Evolutionary conservation across 2,329 filamentous ascomycete species (phyloP), one percentile per base, ranked within the genome.

Genomic region (Septoria linicola): DNA sequence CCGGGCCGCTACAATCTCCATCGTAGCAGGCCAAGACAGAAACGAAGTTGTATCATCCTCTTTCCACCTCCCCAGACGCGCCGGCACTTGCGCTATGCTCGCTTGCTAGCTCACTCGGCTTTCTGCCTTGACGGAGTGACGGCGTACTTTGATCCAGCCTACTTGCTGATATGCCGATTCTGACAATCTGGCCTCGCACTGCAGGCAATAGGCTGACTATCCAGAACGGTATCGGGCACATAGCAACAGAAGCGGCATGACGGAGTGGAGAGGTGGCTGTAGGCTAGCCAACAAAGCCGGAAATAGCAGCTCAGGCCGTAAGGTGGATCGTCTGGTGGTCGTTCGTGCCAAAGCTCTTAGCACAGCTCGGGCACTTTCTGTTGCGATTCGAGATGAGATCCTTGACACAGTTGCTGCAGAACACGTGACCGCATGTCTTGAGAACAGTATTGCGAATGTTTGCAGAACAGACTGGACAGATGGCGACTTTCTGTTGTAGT

Each of bases 321-420:
- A 70, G 54, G 11, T 65, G 61, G 37, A 77, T 72, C 27, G 66
- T 73, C 89, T 96, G 95, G 55, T 89, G 83, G 68, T 99, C 93
- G 71, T 87, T 87, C 68, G 83, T 87, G 64, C 95, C 92, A 68
- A 99, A 99, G 3, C 89, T 84, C 71, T 87, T 88, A 64, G 87
- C 89, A 76, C 95, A 99, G 62, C 89, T 92, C 2, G 93, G 93
- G 66, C 93, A 99, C 71, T 97, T 97, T 60, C 93, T 82, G 73
- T 92, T 91, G 30, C 93, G 87, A 65, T 93, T 95, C 39, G 83
- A 83, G 55, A 96, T 84, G 51, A 93, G 85, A 65, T 95, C 87
- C 59, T 96, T 89, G 19, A 97, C 87, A 68, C 93, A 99, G 41
- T 84, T 80, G 66, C 85, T 85, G 79, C 93, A 99, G 71, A 97